Evolutionary conservation across 2,329 filamentous ascomycete species (phyloP), one percentile per base, ranked within the genome.

Genomic region (Drechslera avenae): DNA sequence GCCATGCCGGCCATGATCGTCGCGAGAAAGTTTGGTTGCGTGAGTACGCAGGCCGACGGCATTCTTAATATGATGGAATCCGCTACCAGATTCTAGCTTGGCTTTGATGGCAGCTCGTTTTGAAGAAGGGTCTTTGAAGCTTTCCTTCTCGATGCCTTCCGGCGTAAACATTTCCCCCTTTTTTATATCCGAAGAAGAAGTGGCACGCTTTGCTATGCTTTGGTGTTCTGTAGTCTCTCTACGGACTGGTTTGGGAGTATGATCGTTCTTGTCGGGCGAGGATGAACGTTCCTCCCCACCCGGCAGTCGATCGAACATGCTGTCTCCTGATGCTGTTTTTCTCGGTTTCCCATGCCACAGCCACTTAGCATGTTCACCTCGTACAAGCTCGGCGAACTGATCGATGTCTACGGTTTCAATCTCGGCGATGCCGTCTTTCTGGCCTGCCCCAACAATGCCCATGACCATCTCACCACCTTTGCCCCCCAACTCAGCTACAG

Each of bases 391-490:
- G 40, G 90, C 82, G 60, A 97, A 96, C 37, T 81, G 86, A 62
- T 96, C 91, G 46, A 97, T 85, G 66, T 97, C 91, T 8, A 91
- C 80, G 1, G 92, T 97, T 75, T 99, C 94, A 30, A 97, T 87
- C 63, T 97, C 93, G 3, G 90, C 89, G 59, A 97, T 92, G 3
- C 91, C 90, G 48, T 87, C 90, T 73, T 95, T 95, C 62, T 96
- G 91, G 39, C 88, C 86, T 28, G 78, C 76, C 19, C 89, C 89
- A 5, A 96, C 91, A 80, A 96, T 95, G n/a, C 91, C 92, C 79
- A 96, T 91, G 39, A 97, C 88, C 76, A 97, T 89, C 72, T 97
- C 93, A 39, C 92, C 92, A 45, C 93, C 88, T 71, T 97, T 96
- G 12, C 94, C 93, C 60, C 91, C 91, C 32, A 99, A 85, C 73